Evolutionary conservation across 2,329 filamentous ascomycete genomes (phyloP).

Genomic region (Exophiala phaeomuriformis): DNA sequence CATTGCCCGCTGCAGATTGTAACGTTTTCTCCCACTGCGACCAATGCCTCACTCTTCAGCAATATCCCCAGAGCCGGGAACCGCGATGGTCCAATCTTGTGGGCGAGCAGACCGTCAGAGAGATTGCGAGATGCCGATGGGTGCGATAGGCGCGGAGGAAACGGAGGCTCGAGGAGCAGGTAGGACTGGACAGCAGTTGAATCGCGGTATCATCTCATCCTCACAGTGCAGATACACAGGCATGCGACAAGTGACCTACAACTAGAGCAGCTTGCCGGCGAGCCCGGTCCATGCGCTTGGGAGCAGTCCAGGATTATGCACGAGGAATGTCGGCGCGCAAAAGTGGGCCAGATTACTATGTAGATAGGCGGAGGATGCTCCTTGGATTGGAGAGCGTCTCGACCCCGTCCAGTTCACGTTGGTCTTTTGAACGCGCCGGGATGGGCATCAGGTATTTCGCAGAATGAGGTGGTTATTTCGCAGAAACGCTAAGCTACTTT

Average conservation of each 20-base stretch:
- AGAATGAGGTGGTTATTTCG: too few relatives aligned
- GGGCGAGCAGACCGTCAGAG: neutral
- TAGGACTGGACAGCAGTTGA: neutral
- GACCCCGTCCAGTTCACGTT: neutral
- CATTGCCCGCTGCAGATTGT: conserved; percentile 2
- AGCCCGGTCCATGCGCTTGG: conserved; percentile 7
- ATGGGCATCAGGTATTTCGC: too few relatives aligned
- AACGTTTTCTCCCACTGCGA: neutral
- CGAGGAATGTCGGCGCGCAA: neutral
- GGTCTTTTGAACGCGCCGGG: too few relatives aligned
- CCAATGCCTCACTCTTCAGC: too few relatives aligned
- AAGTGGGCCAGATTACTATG: neutral
- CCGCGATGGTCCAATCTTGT: neutral
- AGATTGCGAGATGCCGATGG: neutral
- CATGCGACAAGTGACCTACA: neutral
- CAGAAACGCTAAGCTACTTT: too few relatives aligned
- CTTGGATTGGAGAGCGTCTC: neutral
- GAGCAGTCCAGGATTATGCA: neutral
- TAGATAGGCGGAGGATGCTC: neutral
- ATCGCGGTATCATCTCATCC: neutral
- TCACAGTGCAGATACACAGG: neutral
- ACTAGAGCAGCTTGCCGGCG: conserved; percentile 5
- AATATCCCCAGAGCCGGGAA: too few relatives aligned
- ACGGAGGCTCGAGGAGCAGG: neutral
- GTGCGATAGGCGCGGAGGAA: neutral